Percentiles rank a stretch among this genome's conserved stretches.
Conservation (phyloP, 225 moss, liverwort and hornwort genomes). For the Ulota crispa region DNA sequence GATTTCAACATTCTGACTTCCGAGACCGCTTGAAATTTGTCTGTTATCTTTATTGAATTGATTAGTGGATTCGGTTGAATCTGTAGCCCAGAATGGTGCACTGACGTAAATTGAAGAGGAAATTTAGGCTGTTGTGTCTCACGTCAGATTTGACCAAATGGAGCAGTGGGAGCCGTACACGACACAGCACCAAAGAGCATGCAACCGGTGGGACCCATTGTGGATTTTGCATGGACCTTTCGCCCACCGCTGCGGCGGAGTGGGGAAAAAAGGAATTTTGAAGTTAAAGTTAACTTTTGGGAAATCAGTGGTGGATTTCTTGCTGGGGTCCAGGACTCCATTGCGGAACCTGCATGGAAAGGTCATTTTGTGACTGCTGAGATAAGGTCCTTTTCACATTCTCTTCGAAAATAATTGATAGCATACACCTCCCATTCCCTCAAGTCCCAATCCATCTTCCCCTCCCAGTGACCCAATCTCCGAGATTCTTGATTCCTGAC, state of each 20-base stretch:
- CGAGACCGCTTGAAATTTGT: not conserved
- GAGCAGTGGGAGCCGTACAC: constrained; percentile 10
- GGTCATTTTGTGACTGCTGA: not conserved
- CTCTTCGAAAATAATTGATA: not conserved
- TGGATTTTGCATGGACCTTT: constrained; percentile 16
- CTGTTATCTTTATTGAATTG: not conserved
- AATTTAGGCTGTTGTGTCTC: not conserved
- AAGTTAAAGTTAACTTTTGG: not conserved
- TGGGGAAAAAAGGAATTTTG: not conserved
- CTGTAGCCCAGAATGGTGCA: not conserved
- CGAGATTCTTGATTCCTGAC: too few species aligned
- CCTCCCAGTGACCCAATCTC: too few species aligned
- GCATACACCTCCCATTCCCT: not conserved
- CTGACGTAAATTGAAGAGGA: not conserved
- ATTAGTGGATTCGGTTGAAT: not conserved
- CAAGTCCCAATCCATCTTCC: too few species aligned
- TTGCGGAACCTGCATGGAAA: not conserved
- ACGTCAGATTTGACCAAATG: constrained; percentile 8
- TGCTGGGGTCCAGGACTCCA: not conserved
- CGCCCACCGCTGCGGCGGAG: not conserved
- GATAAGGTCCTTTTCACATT: constrained; percentile 10
- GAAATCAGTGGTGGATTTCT: not conserved
- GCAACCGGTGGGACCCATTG: constrained; percentile 6
- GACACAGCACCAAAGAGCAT: constrained; percentile 2
- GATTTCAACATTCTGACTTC: not conserved